Base-by-base conservation (phyloP, 306 rosid species). In the Rosa rugosa region DNA sequence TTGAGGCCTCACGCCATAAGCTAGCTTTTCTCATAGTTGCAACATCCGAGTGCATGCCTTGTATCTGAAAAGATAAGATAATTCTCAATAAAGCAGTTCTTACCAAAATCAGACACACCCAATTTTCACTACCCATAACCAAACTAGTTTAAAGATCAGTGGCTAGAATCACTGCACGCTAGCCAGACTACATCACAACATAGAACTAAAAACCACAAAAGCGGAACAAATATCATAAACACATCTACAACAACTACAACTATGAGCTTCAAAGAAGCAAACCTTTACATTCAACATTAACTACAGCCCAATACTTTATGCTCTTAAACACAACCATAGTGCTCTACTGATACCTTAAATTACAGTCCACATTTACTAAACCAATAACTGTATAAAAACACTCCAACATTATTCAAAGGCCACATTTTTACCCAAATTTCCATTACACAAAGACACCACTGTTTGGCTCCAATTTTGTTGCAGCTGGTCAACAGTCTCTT, bases 21-120 rank as follows among this genome's bases (percentile, higher is more conserved):
- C 98, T 90, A 10, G 92, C 80, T 62, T 91, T 93, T 63, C 84
- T 86, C 89, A 96, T 75, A 25, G 97, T 85, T 27, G 93, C 96
- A 57, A 86, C 88, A 78, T 91, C 93, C 20, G 99, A 88, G 82
- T 96, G 98, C 99, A 93, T 96, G 36, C 99, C 99, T 84, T 96
- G 99, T 83, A 96, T 80, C 99, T 96, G 73, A 41, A 64, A 83
- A 42, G 41, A 77, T 42, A 34, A 18, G 66, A 71, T 6, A 62
- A 18, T 6, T 38, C 45, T 53, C 49, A 66, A 54, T 12, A 40
- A 53, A 62, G 46, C 42, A 77, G 59, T 49, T 65, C 64, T 13
- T 0, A 4, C 12, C 5, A 31, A 46, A 65, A 65, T 14, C 3
- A 34, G n/a, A 45, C 51, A 22, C 25, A 20, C 36, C 60, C 49